Evolutionary conservation across 257 asterid genomes (phyloP), one percentile per base, ranked within the genome.

Genomic region (Petunia secreta): DNA sequence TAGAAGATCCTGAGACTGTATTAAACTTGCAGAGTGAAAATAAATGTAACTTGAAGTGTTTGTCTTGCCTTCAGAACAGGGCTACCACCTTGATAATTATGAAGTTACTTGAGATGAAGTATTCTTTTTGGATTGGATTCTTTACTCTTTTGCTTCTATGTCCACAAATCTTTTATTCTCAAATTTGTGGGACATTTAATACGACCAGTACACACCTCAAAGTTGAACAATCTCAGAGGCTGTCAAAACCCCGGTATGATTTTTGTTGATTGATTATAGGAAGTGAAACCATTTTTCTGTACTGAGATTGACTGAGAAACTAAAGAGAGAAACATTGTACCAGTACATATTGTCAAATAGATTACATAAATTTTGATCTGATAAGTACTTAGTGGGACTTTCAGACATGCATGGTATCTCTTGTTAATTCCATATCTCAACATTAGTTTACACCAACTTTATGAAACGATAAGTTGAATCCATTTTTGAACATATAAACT

Each of bases 21-120:
- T 34, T 71, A 46, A 46, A 71, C 77, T 4, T 48, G 77, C 77
- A 48, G 77, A 71, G 60, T 48, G 60, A 6, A 68, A 71, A 37
- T 71, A 50, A 71, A 34, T 71, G 77, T 71, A 48, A 48, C 3
- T 8, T 10, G 77, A 60, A 34, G 13, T 71, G 43, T 25, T 40
- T 48, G 44, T 54, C 9, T 13, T 40, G 48, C 36, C 13, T 71
- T 48, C 6, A 0, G 60, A 48, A 48, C 40, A 71, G 16, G 44
- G 34, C 60, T 71, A 46, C 37, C 11, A 71, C 43, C 34, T 14
- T 48, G n/a, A 48, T 48, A 71, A 43, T 48, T 34, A 48, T 34
- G 10, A 25, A 11, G 44, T 48, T 71, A 25, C 77, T 10, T 48
- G 44, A 34, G 60, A 59, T 69, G 59, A 25, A 71, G 43, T 48